phyloP scores from a whole-genome alignment of 2,329 filamentous ascomycete species.

The Xylariaceae sp. region DNA sequence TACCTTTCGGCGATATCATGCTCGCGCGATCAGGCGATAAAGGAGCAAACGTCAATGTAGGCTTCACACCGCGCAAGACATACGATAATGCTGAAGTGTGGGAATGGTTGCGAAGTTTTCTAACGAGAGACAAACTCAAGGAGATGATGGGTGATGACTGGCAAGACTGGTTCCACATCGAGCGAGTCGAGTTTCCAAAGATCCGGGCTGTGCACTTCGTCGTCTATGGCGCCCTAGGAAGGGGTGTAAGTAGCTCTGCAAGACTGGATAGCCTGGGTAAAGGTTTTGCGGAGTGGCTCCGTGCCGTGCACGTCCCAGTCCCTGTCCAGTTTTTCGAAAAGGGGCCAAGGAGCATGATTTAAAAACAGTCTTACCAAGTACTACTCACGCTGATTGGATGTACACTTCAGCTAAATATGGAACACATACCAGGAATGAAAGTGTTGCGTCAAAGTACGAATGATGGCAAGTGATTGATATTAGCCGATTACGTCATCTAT shows the following conservation, averaged over 20 bases:
- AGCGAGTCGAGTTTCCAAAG: slow-evolving; percentile 55
- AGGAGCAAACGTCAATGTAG: slow-evolving; percentile 38
- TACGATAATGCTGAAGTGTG: slow-evolving; percentile 46
- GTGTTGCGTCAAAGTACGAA: too few relatives aligned
- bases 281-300: slow-evolving; percentile 47
- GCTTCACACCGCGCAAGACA: slow-evolving; percentile 50
- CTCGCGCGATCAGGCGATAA: slow-evolving; percentile 38
- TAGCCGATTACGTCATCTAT: too few relatives aligned
- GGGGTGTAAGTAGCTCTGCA: slow-evolving; percentile 55
- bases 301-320: slow-evolving; percentile 31
- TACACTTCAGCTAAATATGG: too few relatives aligned
- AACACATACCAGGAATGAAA: too few relatives aligned
- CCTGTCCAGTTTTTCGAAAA: slow-evolving; percentile 16
- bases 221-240: slow-evolving; percentile 53
- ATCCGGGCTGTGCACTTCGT: slow-evolving; percentile 58
- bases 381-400: too few relatives aligned
- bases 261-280: slow-evolving; percentile 58
- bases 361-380: too few relatives aligned
- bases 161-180: slow-evolving; percentile 49
- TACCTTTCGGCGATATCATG: slow-evolving; percentile 42
- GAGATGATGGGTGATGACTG: slow-evolving; percentile 51
- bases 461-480: too few relatives aligned
- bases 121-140: slow-evolving; percentile 46
- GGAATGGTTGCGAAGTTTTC: slow-evolving; percentile 47
- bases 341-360: neutral